phyloP scores from a whole-genome alignment of 805 yeast species.

The Wickerhamomyces ciferrii region DNA sequence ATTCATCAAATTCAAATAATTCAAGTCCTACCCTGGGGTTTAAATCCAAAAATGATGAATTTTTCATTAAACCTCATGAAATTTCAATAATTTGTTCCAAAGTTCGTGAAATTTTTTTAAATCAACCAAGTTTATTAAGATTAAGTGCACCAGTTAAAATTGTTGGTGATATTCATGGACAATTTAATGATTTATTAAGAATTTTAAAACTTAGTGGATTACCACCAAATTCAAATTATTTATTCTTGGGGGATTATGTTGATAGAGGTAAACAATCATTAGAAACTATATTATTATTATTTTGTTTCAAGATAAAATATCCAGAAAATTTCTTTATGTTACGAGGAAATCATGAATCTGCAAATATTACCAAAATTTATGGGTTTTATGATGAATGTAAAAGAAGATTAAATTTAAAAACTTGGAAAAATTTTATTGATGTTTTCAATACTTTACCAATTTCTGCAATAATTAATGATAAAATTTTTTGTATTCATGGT shows the following conservation, averaged over 20 bases:
- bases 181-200: constrained; percentile 85
- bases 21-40: constrained; percentile 7
- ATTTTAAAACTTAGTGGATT: constrained; percentile 94
- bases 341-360: constrained; percentile 97
- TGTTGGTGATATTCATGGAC: constrained; percentile 96
- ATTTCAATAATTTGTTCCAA: constrained; percentile 79
- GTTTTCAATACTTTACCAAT: constrained; percentile 94
- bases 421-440: constrained; percentile 92
- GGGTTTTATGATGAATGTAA: constrained; percentile 99
- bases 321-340: constrained; percentile 93
- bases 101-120: constrained; percentile 82
- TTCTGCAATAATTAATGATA: constrained; percentile 93
- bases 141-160: constrained; percentile 74
- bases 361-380: constrained; percentile 92
- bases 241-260: constrained; percentile 94
- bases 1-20: constrained; percentile 5
- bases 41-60: constrained; percentile 7
- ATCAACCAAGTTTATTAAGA: constrained; percentile 87
- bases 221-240: constrained; percentile 90
- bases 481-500: constrained; percentile 88
- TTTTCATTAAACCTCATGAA: constrained; percentile 37
- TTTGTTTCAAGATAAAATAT: constrained; percentile 92
- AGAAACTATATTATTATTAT: constrained; percentile 81
- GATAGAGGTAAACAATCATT: constrained; percentile 96
- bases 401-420: constrained; percentile 84